These are phyloP conservation scores for Mallotus repandus DNA, from an alignment of 441 rosid species.

Conservation along the genomic window DNA sequence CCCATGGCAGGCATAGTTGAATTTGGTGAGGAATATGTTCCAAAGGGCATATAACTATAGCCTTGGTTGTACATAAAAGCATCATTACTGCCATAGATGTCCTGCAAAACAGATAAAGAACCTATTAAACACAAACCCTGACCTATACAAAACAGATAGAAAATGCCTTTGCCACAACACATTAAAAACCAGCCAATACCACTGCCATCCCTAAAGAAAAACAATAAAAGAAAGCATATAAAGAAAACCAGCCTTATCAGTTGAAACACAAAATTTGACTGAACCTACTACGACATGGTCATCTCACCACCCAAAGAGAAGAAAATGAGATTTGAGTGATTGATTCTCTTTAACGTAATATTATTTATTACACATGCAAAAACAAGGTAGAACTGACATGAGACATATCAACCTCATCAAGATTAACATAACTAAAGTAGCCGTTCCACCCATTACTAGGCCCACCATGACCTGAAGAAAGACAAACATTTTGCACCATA, in stretches of 20 bases:
- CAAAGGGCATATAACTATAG: conserved; percentile 56
- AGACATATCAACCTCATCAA: conserved; percentile 42
- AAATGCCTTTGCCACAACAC: background rate
- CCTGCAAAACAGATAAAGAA: conserved; percentile 38
- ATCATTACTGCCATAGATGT: conserved; percentile 52
- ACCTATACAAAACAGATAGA: background rate
- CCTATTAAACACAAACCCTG: background rate
- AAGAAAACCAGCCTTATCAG: no score
- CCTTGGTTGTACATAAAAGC: conserved; percentile 52
- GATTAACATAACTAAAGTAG: conserved; percentile 39
- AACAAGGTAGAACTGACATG: conserved; percentile 8
- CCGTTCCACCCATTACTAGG: conserved; percentile 42
- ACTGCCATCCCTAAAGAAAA: no score
- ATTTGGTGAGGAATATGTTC: conserved; percentile 51
- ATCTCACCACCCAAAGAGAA: background rate
- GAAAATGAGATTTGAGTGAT: background rate
- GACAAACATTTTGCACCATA: background rate
- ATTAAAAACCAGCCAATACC: background rate
- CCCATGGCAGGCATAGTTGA: conserved; percentile 62
- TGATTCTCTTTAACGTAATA: background rate
- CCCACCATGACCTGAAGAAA: conserved; percentile 28
- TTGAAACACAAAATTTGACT: background rate
- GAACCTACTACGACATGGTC: background rate
- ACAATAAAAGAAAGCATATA: no score
- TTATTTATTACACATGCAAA: background rate